phyloP scores from a whole-genome alignment of 2,329 filamentous ascomycete genomes.

The Incumbomyces lentus region DNA sequence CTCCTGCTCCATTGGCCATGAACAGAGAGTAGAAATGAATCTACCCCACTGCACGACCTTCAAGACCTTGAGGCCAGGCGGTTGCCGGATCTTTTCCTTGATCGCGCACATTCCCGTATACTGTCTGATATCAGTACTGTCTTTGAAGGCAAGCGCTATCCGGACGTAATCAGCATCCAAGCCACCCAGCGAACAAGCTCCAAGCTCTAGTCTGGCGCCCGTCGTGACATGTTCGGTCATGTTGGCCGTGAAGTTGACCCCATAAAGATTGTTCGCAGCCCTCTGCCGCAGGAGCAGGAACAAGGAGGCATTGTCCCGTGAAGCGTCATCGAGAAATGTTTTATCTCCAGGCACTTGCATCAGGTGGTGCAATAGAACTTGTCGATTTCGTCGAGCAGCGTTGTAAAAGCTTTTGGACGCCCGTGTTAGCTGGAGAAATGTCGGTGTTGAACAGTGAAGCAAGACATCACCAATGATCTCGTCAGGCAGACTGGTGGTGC shows the following conservation, averaged over 20 bases:
- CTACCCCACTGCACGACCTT: constrained; percentile 7
- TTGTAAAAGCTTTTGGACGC: constrained; percentile 28
- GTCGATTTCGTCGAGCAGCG: constrained; percentile 27
- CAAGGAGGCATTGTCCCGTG: constrained; percentile 19
- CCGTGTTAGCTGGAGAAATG: constrained; percentile 30
- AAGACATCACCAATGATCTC: constrained; percentile 33
- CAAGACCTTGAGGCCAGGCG: constrained; percentile 12
- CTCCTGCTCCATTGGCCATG: constrained; percentile 1
- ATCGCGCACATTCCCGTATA: constrained; percentile 12
- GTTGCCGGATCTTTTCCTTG: constrained; percentile 9
- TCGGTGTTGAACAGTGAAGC: constrained; percentile 24
- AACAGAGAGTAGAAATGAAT: background rate
- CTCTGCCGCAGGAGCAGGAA: constrained; percentile 25
- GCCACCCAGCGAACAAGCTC: constrained; percentile 25
- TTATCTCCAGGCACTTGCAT: constrained; percentile 25
- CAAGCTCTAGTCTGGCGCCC: constrained; percentile 23
- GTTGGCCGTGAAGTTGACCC: constrained; percentile 27
- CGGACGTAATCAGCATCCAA: constrained; percentile 12
- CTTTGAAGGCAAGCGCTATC: constrained; percentile 25
- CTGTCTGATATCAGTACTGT: constrained; percentile 23
- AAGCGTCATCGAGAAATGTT: constrained; percentile 14
- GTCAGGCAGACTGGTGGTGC: constrained; percentile 24
- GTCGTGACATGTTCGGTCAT: constrained; percentile 23
- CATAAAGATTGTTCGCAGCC: constrained; percentile 27
- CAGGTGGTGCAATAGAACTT: constrained; percentile 29